These are phyloP conservation scores for Penicillium malachiteum DNA, from an alignment of 495 filamentous ascomycete species.

Conservation along the genomic window DNA sequence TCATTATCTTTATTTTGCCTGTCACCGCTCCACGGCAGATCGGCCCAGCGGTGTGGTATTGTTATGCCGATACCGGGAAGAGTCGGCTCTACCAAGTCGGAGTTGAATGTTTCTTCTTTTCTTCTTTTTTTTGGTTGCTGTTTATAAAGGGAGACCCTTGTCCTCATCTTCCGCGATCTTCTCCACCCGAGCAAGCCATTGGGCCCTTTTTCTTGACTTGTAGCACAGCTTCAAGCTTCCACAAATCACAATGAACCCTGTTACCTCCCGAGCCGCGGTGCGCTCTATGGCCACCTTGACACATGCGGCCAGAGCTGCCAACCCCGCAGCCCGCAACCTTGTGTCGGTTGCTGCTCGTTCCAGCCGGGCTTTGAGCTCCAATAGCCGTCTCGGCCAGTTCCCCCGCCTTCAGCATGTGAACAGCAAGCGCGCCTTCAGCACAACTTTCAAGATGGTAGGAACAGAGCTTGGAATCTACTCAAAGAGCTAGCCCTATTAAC, in stretches of 20 bases:
- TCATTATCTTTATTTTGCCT: background rate
- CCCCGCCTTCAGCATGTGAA: constrained; percentile 44
- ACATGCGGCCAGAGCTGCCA: constrained; percentile 39
- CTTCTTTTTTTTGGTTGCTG: constrained; percentile 7
- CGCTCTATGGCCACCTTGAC: constrained; percentile 44
- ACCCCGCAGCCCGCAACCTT: constrained; percentile 39
- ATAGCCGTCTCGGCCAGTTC: constrained; percentile 37
- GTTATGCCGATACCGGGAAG: constrained; percentile 41
- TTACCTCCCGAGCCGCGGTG: constrained; percentile 45
- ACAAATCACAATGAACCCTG: constrained; percentile 22
- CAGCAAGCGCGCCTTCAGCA: constrained; percentile 44
- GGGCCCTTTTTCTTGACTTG: constrained; percentile 15
- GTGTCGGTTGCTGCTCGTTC: constrained; percentile 30
- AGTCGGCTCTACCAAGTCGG: constrained; percentile 32
- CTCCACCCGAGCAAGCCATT: constrained; percentile 10
- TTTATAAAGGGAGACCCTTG: constrained; percentile 16
- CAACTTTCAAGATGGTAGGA: constrained; percentile 46
- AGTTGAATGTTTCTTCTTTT: constrained; percentile 17
- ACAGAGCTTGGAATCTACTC: background rate
- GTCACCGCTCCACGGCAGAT: background rate
- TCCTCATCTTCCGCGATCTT: constrained; percentile 10
- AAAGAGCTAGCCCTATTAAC: background rate
- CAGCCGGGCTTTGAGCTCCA: constrained; percentile 37
- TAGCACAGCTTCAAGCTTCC: constrained; percentile 1
- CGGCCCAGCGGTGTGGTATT: constrained; percentile 4